A percentile compares a stretch with the other conserved stretches of the same genome.
These are phyloP conservation scores for Tausonia pullulans DNA, from an alignment of 1,284 basidiomycete genomes.

Conservation along the genomic window DNA sequence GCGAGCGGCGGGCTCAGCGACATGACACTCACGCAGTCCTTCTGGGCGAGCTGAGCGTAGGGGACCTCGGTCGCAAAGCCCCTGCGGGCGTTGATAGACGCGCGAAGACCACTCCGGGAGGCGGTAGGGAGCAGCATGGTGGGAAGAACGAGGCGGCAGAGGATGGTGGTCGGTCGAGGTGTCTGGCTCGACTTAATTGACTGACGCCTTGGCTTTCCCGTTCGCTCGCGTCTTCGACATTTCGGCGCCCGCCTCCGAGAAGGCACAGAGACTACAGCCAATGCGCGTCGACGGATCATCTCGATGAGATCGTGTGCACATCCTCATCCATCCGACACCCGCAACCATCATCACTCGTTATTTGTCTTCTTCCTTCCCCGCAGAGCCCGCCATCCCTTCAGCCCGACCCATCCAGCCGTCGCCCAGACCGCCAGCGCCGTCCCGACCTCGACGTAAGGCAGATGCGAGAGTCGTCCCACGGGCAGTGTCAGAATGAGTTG, in stretches of 20 bases:
- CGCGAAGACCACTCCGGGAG: neutral
- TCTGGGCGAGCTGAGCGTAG: constrained; percentile 5
- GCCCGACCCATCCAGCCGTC: neutral
- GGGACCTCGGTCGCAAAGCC: neutral
- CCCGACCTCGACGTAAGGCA: constrained; percentile 1
- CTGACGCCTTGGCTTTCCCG: no score
- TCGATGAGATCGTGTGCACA: no score
- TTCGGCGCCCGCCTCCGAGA: no score
- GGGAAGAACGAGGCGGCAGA: neutral
- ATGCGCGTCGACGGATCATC: no score
- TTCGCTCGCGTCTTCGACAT: no score
- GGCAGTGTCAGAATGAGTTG: constrained; percentile 4
- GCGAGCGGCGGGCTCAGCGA: neutral
- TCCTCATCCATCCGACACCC: no score
- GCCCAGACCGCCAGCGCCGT: neutral
- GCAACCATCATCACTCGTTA: no score
- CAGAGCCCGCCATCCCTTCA: neutral
- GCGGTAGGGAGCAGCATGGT: neutral
- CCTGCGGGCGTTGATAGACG: neutral
- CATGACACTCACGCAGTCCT: constrained; percentile 13
- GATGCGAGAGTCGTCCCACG: constrained; percentile 1
- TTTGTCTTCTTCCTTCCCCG: neutral
- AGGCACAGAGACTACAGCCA: no score
- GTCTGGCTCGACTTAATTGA: neutral
- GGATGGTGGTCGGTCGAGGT: neutral